Conservation (phyloP, 1,284 basidiomycete species). For the Mycosarcoma mackinlayi region DNA sequence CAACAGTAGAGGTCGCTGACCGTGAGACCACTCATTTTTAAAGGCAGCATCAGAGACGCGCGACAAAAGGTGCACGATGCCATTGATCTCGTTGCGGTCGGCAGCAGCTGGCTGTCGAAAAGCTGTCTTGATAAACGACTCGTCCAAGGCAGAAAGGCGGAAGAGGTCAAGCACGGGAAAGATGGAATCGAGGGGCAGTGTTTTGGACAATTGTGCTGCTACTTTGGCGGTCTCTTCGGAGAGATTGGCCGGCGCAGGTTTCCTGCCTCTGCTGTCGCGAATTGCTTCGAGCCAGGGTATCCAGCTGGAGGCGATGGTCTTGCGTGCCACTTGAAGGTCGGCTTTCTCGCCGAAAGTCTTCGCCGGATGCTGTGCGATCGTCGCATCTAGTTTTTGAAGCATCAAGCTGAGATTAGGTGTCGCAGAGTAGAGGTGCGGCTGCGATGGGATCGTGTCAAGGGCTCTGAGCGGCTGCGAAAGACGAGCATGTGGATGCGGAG, state of each 20-base stretch:
- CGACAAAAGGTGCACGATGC: constrained; percentile 20
- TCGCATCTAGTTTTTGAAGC: constrained; percentile 75
- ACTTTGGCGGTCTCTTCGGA: constrained; percentile 2
- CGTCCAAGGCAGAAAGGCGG: constrained; percentile 80
- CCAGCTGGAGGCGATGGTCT: constrained; percentile 72
- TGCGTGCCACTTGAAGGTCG: constrained; percentile 54
- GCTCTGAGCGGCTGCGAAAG: constrained; percentile 74
- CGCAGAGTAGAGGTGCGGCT: constrained; percentile 79
- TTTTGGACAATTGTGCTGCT: constrained; percentile 8
- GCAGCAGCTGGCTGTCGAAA: constrained; percentile 13
- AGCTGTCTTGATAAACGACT: constrained; percentile 43
- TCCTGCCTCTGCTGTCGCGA: constrained; percentile 3
- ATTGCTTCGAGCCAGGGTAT: constrained; percentile 42
- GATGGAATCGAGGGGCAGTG: constrained; percentile 74
- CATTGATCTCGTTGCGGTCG: constrained; percentile 19
- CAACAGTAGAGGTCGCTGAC: constrained; percentile 70
- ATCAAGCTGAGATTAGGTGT: constrained; percentile 78
- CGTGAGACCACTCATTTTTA: constrained; percentile 72
- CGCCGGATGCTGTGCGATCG: constrained; percentile 72
- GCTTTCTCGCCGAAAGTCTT: constrained; percentile 52
- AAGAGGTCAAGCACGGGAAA: constrained; percentile 87
- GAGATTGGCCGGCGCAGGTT: constrained; percentile 5
- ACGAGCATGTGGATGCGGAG: constrained; percentile 79
- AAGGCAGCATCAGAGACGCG: constrained; percentile 18
- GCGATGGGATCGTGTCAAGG: constrained; percentile 73